phyloP scores from a whole-genome alignment of 441 rosid genomes.

The Mallotus japonicus region DNA sequence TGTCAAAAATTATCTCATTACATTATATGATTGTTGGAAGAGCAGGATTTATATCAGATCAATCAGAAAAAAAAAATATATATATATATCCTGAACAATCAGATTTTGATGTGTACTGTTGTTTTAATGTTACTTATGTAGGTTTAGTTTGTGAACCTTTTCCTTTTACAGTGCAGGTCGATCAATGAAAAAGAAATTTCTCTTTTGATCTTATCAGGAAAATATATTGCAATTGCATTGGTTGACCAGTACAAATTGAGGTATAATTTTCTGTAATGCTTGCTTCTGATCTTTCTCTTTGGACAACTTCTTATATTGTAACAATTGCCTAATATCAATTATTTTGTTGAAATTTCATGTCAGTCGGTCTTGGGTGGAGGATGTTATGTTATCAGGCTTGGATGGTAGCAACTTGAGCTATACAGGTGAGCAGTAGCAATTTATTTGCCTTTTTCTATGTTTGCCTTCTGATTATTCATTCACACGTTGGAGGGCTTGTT shows the following conservation, averaged over 20 bases:
- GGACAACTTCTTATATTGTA: background rate
- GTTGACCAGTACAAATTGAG: conserved; percentile 86
- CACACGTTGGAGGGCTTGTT: background rate
- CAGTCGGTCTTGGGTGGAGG: conserved; percentile 67
- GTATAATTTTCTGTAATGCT: conserved; percentile 32
- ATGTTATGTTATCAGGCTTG: conserved; percentile 50
- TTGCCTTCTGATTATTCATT: background rate
- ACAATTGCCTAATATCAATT: background rate
- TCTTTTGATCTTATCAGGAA: conserved; percentile 68
- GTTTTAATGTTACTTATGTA: background rate
- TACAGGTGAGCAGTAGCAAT: conserved; percentile 52
- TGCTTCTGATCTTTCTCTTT: conserved; percentile 17
- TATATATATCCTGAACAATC: background rate
- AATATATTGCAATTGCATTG: conserved; percentile 77
- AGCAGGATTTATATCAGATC: background rate
- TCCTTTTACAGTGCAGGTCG: conserved; percentile 84
- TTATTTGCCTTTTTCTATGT: background rate
- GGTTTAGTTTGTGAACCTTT: conserved; percentile 30
- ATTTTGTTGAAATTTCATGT: conserved; percentile 19
- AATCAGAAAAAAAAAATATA: background rate
- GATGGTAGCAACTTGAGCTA: conserved; percentile 44
- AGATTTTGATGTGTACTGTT: background rate
- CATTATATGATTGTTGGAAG: background rate
- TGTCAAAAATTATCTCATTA: no score
- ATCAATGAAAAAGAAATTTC: conserved; percentile 64